These are phyloP conservation scores for Pezizomycotina sp. DNA, from an alignment of 2,329 filamentous ascomycete genomes.

Conservation along the genomic window DNA sequence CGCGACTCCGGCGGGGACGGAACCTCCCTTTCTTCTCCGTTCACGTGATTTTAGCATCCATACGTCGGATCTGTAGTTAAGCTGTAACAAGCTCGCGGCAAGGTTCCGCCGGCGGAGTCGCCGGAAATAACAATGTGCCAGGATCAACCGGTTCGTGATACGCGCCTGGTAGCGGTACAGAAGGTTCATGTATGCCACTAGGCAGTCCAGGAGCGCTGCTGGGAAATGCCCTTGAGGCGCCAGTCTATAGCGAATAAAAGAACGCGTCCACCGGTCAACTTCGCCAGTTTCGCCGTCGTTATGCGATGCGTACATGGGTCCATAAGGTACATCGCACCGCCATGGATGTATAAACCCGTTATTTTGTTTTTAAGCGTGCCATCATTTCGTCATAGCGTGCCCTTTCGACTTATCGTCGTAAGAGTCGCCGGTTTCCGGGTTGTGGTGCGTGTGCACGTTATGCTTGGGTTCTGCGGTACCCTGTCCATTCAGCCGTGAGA, in stretches of 20 bases:
- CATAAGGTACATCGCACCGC: slow-evolving; percentile 34
- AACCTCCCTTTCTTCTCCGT: slow-evolving; percentile 41
- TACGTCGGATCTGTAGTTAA: slow-evolving; percentile 44
- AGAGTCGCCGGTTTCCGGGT: slow-evolving; percentile 32
- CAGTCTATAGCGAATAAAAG: slow-evolving; percentile 61
- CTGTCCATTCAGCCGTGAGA: slow-evolving; percentile 61
- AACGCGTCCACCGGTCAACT: slow-evolving; percentile 45
- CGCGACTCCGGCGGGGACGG: slow-evolving; percentile 51
- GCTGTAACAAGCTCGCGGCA: slow-evolving; percentile 48
- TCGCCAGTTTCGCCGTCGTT: slow-evolving; percentile 44
- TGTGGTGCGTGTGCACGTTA: slow-evolving; percentile 15
- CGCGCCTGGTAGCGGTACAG: slow-evolving; percentile 51
- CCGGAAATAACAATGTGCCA: slow-evolving; percentile 53
- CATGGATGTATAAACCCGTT: slow-evolving; percentile 8
- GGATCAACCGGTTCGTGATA: slow-evolving; percentile 50
- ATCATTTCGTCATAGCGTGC: slow-evolving; percentile 51
- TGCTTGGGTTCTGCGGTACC: slow-evolving; percentile 39
- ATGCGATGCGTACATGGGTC: slow-evolving; percentile 52
- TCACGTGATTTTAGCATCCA: slow-evolving; percentile 35
- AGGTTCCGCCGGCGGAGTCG: slow-evolving; percentile 66
- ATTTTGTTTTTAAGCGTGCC: slow-evolving; percentile 41
- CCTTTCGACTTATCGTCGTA: slow-evolving; percentile 40
- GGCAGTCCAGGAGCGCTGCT: slow-evolving; percentile 52
- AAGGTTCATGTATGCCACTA: slow-evolving; percentile 55
- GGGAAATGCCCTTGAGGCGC: slow-evolving; percentile 62